A percentile compares a stretch with the other conserved stretches of the same genome.
Conservation (phyloP, 768 basidiomycete species). For the Erythrobasidium yunnanense region DNA sequence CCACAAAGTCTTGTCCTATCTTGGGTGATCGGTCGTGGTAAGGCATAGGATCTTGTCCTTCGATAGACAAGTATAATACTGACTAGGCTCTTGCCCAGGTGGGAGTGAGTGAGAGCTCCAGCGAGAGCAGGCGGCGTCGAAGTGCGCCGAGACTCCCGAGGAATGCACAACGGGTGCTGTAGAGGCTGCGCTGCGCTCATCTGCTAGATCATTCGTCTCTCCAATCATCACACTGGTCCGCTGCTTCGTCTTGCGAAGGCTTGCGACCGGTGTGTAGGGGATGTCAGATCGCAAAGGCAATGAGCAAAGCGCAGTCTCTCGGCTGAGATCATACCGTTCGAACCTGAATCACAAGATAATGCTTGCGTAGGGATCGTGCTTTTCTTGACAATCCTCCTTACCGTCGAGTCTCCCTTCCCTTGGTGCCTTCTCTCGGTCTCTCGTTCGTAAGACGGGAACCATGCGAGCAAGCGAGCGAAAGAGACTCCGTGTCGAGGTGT, state of each 20-base stretch:
- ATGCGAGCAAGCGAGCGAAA: background rate
- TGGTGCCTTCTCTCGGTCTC: slow-evolving; percentile 41
- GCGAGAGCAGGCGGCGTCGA: background rate
- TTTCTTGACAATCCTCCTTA: background rate
- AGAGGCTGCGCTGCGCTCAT: too few relatives aligned
- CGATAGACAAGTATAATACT: background rate
- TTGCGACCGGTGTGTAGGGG: background rate
- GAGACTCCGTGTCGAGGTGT: background rate
- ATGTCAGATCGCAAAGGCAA: too few relatives aligned
- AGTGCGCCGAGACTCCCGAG: background rate
- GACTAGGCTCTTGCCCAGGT: too few relatives aligned
- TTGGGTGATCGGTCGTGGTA: background rate
- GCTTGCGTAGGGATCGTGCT: slow-evolving; percentile 87
- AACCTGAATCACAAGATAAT: slow-evolving; percentile 88
- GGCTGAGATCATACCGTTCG: slow-evolving; percentile 88
- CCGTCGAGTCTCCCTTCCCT: background rate
- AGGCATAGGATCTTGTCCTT: background rate
- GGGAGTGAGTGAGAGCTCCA: background rate
- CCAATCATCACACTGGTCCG: too few relatives aligned
- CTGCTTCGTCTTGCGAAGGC: background rate
- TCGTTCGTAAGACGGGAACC: background rate
- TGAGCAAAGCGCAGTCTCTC: background rate
- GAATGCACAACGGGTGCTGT: slow-evolving; percentile 28
- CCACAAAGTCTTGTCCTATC: background rate
- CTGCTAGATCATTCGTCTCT: too few relatives aligned